These are phyloP conservation scores for Albifimbria verrucaria DNA, from an alignment of 2,329 filamentous ascomycete genomes.

Conservation along the genomic window DNA sequence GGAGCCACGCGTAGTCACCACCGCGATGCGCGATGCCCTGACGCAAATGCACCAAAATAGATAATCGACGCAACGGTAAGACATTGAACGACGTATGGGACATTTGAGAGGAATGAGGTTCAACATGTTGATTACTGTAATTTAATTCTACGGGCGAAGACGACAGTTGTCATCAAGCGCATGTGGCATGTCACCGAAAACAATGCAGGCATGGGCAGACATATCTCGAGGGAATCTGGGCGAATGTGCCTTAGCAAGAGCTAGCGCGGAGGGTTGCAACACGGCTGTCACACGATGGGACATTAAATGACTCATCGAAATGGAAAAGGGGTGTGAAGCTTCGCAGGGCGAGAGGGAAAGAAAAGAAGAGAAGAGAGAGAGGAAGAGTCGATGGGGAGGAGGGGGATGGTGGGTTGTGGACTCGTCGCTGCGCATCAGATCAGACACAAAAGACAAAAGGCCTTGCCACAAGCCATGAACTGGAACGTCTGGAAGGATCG, in stretches of 20 bases:
- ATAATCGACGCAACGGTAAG: no score
- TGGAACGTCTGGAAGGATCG: constrained; percentile 16
- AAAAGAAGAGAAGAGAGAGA: not conserved
- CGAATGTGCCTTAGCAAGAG: not conserved
- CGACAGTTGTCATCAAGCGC: no score
- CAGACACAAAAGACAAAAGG: not conserved
- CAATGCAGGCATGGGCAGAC: no score
- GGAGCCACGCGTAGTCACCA: not conserved
- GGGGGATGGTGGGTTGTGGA: not conserved
- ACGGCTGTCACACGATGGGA: not conserved
- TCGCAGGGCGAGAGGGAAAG: not conserved
- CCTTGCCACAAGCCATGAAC: not conserved
- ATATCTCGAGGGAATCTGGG: no score
- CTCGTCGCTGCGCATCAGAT: not conserved
- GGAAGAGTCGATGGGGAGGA: not conserved
- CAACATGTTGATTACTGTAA: no score
- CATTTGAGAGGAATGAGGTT: no score
- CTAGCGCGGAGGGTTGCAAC: not conserved
- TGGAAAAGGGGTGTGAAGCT: not conserved
- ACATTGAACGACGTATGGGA: no score
- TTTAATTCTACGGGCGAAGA: no score
- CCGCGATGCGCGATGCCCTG: not conserved
- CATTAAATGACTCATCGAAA: not conserved
- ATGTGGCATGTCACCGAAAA: no score
- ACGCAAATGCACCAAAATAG: no score